Evolutionary conservation across 371 early-diverging fungal species (phyloP).

Genomic region (Mucor piriformis): DNA sequence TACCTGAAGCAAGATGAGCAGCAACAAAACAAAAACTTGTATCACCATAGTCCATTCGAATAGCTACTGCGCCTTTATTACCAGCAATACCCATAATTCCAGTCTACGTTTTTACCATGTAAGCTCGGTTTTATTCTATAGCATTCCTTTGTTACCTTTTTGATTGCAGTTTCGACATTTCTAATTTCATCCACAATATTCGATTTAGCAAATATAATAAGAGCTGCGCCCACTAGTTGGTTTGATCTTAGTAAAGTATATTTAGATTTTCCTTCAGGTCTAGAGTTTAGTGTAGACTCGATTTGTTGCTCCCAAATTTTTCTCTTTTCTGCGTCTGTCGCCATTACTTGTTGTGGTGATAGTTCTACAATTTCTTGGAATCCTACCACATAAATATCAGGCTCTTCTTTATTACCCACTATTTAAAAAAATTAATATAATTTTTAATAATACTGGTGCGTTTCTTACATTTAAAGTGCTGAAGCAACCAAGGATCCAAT

Average conservation of each 20-base stretch:
- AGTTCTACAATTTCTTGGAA: slow-evolving; percentile 96
- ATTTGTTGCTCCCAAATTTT: slow-evolving; percentile 71
- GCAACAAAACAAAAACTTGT: slow-evolving; percentile 88
- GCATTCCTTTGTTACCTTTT: slow-evolving; percentile 59
- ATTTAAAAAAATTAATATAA: background rate
- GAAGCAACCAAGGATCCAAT: slow-evolving; percentile 68
- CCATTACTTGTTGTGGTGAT: slow-evolving; percentile 80
- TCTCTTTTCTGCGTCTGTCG: slow-evolving; percentile 73
- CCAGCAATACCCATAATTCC: slow-evolving; percentile 85
- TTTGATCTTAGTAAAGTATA: slow-evolving; percentile 82
- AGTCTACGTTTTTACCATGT: slow-evolving; percentile 45
- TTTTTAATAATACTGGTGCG: background rate
- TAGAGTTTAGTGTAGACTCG: slow-evolving; percentile 55
- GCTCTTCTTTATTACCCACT: slow-evolving; percentile 50
- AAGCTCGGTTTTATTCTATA: background rate
- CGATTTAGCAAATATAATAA: slow-evolving; percentile 80
- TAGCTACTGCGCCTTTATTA: slow-evolving; percentile 88
- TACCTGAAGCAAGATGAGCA: slow-evolving; percentile 93
- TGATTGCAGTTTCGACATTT: slow-evolving; percentile 77
- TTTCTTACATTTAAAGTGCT: slow-evolving; percentile 49
- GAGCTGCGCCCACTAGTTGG: slow-evolving; percentile 87
- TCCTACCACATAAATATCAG: slow-evolving; percentile 86
- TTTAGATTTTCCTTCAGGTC: slow-evolving; percentile 36
- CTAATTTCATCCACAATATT: slow-evolving; percentile 73
- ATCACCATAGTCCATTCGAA: slow-evolving; percentile 85